Evolutionary conservation across 2,329 filamentous ascomycete species (phyloP), one percentile per base, ranked within the genome.

Genomic region (Colletotrichum plurivorum): DNA sequence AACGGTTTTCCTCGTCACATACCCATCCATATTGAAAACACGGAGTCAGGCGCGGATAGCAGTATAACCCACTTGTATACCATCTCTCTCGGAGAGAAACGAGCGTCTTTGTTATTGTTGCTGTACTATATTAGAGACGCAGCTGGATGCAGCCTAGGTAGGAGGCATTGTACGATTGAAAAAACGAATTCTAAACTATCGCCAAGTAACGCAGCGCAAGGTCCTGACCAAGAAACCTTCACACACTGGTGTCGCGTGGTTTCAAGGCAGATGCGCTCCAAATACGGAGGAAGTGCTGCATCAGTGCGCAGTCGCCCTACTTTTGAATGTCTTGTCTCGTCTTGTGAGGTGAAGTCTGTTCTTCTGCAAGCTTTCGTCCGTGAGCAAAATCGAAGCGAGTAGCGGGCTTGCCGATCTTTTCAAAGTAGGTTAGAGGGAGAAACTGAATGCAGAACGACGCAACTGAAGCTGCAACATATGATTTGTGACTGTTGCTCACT

Each of bases 1-100:
- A 15, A 43, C 36, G 45, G 56, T 56, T 69, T 60, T 56, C 55
- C 51, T 56, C 43, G 31, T 48, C 25, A 55, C 52, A 56, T 49
- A 63, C 60, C 45, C 36, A 63, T 41, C 45, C 36, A 49, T 22
- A 63, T 56, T 25, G 12, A 43, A 49, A 63, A 56, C 51, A 45
- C 51, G 51, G 67, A 69, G 67, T 67, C 67, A 56, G 67, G 67
- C 67, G 62, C 62, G 51, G 67, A 61, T 41, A 43, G 41, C 41
- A 36, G 31, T 9, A 25, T 49, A 16, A 57, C 52, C 61, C 43
- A 46, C 43, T 69, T 69, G 67, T 69, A 69, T 67, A 69, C 63
- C 67, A 69, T 61, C 56, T 67, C 62, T 20, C 52, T 51, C 41
- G 16, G 31, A 18, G 16, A 53, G 45, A 46, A 54, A 54, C 56